phyloP scores from a whole-genome alignment of 192 early-diverging fungal genomes.

The Backusella sp. region DNA sequence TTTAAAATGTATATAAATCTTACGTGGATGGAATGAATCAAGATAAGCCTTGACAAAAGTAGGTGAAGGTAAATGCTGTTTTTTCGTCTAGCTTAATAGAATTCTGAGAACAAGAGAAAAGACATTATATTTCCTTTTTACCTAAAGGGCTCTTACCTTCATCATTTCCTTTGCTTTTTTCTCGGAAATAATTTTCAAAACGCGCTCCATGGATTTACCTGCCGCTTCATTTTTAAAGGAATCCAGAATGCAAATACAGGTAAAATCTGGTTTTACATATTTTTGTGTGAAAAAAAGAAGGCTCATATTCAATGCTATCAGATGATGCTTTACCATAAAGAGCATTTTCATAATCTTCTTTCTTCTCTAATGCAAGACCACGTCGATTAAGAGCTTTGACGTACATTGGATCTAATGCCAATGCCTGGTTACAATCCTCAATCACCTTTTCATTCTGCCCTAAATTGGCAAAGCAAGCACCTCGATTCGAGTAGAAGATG shows the following conservation, averaged over 20 bases:
- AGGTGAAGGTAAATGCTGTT: constrained; percentile 74
- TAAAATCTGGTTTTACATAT: constrained; percentile 64
- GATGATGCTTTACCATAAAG: constrained; percentile 44
- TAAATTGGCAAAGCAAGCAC: constrained; percentile 84
- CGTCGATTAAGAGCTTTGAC: constrained; percentile 74
- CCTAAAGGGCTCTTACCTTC: constrained; percentile 27
- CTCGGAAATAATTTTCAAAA: constrained; percentile 82
- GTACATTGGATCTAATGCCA: constrained; percentile 83
- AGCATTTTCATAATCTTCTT: constrained; percentile 46
- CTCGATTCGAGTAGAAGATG: constrained; percentile 94
- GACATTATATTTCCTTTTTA: not conserved
- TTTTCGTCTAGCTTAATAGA: constrained; percentile 36
- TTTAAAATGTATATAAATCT: not conserved
- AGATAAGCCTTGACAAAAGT: constrained; percentile 93
- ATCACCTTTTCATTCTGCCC: constrained; percentile 75
- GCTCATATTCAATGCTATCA: not conserved
- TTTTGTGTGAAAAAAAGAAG: not conserved
- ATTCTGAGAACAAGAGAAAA: not conserved
- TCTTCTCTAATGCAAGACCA: constrained; percentile 57
- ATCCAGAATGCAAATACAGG: constrained; percentile 90
- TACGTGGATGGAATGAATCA: constrained; percentile 80
- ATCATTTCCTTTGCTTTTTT: constrained; percentile 75
- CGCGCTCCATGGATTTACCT: constrained; percentile 79
- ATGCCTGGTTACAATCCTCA: constrained; percentile 80
- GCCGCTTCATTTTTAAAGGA: constrained; percentile 88